These are phyloP conservation scores for Yarrowia sp. DNA, from an alignment of 805 yeast species.

Conservation along the genomic window DNA sequence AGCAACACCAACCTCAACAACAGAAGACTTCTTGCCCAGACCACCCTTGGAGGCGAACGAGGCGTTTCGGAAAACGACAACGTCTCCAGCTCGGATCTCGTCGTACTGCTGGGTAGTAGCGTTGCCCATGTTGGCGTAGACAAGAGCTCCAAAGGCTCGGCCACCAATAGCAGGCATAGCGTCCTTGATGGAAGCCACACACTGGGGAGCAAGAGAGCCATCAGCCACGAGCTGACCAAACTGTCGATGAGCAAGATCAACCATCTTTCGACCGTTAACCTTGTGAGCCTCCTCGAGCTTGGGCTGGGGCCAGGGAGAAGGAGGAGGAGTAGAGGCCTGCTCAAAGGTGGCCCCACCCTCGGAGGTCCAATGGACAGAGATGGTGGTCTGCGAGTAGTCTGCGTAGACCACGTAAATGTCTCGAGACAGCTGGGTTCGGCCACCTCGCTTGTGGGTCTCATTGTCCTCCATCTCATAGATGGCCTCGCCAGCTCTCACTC, in stretches of 20 bases:
- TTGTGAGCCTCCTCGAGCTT: conserved; percentile 59
- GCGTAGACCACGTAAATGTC: conserved; percentile 76
- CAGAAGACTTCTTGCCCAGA: conserved; percentile 61
- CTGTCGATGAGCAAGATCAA: conserved; percentile 55
- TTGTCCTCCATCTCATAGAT: conserved; percentile 71
- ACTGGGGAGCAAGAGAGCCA: conserved; percentile 47
- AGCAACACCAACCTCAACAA: conserved; percentile 65
- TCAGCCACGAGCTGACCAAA: conserved; percentile 43
- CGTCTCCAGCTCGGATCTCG: conserved; percentile 82
- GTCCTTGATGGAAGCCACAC: conserved; percentile 52
- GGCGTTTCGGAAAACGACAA: conserved; percentile 76
- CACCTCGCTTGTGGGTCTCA: conserved; percentile 62
- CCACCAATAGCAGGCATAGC: conserved; percentile 65
- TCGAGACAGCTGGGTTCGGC: conserved; percentile 57
- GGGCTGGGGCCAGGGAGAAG: conserved; percentile 58
- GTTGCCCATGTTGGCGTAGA: conserved; percentile 63
- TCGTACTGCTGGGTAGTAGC: conserved; percentile 61
- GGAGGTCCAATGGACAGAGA: conserved; percentile 64
- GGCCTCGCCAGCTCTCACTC: conserved; percentile 57
- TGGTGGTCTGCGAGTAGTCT: conserved; percentile 70
- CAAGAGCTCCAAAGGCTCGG: conserved; percentile 74
- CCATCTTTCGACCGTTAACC: conserved; percentile 60
- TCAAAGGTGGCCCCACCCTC: conserved; percentile 53
- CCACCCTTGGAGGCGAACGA: conserved; percentile 67
- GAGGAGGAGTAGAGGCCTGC: conserved; percentile 51